These are phyloP conservation scores for Schizothecium vesticola DNA, from an alignment of 495 filamentous ascomycete species.

Conservation along the genomic window DNA sequence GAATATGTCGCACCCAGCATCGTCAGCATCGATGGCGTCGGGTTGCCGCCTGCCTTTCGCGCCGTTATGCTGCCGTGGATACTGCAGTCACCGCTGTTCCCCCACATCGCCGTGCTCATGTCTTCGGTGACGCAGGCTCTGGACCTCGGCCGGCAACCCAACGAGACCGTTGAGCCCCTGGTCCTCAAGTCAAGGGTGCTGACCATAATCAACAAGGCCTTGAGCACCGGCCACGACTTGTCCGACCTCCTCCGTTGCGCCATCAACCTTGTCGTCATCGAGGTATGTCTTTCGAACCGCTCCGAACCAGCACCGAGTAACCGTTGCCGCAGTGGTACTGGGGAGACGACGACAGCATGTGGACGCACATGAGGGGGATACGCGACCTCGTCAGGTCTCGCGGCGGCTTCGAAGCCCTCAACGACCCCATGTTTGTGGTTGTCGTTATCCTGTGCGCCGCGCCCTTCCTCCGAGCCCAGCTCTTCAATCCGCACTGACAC, in stretches of 20 bases:
- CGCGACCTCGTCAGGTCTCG: slow-evolving; percentile 14
- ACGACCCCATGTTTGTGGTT: slow-evolving; percentile 10
- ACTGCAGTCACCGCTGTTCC: slow-evolving; percentile 26
- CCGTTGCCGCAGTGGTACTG: slow-evolving; percentile 20
- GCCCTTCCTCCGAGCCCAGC: not conserved
- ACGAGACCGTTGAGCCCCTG: slow-evolving; percentile 12
- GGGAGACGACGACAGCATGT: slow-evolving; percentile 20
- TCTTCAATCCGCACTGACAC: not conserved
- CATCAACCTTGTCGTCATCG: slow-evolving; percentile 22
- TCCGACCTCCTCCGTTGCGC: slow-evolving; percentile 19
- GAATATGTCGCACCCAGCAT: slow-evolving; percentile 22
- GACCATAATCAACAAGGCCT: slow-evolving; percentile 18
- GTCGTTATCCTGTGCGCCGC: slow-evolving; percentile 12
- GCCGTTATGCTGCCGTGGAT: slow-evolving; percentile 23
- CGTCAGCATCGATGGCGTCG: slow-evolving; percentile 21
- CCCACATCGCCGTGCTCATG: slow-evolving; percentile 25
- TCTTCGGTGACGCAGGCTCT: slow-evolving; percentile 18
- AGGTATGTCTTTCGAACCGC: slow-evolving; percentile 9
- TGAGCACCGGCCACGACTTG: slow-evolving; percentile 13
- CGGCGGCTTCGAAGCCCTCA: slow-evolving; percentile 12
- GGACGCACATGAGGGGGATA: slow-evolving; percentile 23
- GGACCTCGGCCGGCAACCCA: slow-evolving; percentile 4
- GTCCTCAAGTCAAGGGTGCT: slow-evolving; percentile 16
- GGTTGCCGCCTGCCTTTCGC: slow-evolving; percentile 11
- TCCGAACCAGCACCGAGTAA: not conserved